Conservation (phyloP, 495 filamentous ascomycete species). For the Halenospora varia region DNA sequence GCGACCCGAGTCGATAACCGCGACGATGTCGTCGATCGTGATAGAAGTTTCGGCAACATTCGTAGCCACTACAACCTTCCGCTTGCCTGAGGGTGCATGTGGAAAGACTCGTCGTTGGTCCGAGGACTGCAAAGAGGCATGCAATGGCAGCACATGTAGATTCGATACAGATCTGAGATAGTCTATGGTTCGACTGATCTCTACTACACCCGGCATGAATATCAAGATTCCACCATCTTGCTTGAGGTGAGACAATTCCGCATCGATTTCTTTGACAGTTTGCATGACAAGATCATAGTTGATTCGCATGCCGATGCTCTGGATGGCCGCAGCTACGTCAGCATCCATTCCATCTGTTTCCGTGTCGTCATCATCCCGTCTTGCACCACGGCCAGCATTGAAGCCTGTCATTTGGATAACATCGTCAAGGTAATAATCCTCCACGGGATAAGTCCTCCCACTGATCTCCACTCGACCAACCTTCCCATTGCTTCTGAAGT, state of each 20-base stretch:
- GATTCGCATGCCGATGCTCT: constrained; percentile 76
- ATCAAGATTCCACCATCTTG: constrained; percentile 85
- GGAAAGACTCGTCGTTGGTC: constrained; percentile 88
- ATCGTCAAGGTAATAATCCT: constrained; percentile 89
- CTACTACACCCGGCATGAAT: constrained; percentile 80
- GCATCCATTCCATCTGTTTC: constrained; percentile 34
- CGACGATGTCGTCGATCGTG: constrained; percentile 95
- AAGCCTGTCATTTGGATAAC: constrained; percentile 78
- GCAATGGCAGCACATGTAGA: constrained; percentile 78
- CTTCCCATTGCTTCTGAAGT: constrained; percentile 65
- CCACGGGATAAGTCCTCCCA: constrained; percentile 84
- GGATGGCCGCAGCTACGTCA: constrained; percentile 60
- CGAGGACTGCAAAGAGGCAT: constrained; percentile 81
- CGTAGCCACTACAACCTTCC: constrained; percentile 90
- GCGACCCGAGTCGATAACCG: constrained; percentile 90
- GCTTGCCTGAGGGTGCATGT: constrained; percentile 66
- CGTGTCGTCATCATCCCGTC: constrained; percentile 25
- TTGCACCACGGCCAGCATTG: constrained; percentile 26
- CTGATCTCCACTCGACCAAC: constrained; percentile 82
- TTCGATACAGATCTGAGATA: constrained; percentile 64
- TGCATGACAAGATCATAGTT: constrained; percentile 87
- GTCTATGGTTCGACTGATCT: constrained; percentile 80
- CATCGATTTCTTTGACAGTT: constrained; percentile 75
- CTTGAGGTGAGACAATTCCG: constrained; percentile 52
- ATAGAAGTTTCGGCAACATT: constrained; percentile 99